phyloP scores from a whole-genome alignment of 1,284 basidiomycete species.

The Leucoagaricus sp. region DNA sequence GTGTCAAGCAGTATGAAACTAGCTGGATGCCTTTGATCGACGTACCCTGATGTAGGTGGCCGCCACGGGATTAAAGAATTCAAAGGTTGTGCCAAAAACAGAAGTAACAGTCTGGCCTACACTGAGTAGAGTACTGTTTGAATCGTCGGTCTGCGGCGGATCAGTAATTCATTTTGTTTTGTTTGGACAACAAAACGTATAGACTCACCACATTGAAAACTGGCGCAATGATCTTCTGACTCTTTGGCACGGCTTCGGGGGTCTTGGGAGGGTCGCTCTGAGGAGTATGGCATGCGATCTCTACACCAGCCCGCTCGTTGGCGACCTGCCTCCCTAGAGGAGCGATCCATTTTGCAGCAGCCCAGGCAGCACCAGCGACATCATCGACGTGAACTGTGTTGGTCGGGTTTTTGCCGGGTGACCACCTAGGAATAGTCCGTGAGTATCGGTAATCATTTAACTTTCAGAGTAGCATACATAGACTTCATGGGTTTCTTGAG shows the following conservation, averaged over 20 bases:
- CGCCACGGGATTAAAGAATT: slow-evolving; percentile 79
- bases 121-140: slow-evolving; percentile 73
- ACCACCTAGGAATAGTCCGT: slow-evolving; percentile 50
- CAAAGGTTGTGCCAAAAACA: slow-evolving; percentile 82
- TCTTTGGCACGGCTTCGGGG: slow-evolving; percentile 58
- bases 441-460: slow-evolving; percentile 6
- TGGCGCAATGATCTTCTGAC: slow-evolving; percentile 65
- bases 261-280: slow-evolving; percentile 74
- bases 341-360: slow-evolving; percentile 75
- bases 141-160: slow-evolving; percentile 69
- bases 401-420: slow-evolving; percentile 77
- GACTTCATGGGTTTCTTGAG: slow-evolving; percentile 88
- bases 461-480: slow-evolving; percentile 49
- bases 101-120: slow-evolving; percentile 74
- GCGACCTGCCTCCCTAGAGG: slow-evolving; percentile 63
- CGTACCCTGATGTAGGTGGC: slow-evolving; percentile 69
- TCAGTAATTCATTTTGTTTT: not conserved
- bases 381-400: slow-evolving; percentile 83
- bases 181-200: not conserved
- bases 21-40: slow-evolving; percentile 8
- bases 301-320: slow-evolving; percentile 63
- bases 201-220: slow-evolving; percentile 77
- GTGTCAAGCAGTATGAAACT: not conserved
- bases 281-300: slow-evolving; percentile 50
- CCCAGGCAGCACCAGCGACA: slow-evolving; percentile 74